Conservation (phyloP, 306 rosid species). For the Cyclanthera cordifolia region DNA sequence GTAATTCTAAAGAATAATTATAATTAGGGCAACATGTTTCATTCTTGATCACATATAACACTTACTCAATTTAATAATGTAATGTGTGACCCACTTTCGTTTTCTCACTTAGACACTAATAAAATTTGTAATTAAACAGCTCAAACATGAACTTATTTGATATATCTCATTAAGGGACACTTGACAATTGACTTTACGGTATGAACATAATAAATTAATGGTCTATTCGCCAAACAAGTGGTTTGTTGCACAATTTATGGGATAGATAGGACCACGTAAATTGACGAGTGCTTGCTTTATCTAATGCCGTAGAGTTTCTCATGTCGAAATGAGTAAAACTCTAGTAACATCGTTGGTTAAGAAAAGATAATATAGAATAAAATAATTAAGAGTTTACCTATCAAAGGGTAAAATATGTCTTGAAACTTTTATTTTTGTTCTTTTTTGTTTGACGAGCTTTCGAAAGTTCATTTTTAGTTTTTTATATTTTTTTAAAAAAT, state of each 20-base stretch:
- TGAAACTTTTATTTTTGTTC: too few species aligned
- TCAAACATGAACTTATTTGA: background rate
- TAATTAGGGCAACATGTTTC: background rate
- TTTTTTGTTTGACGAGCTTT: too few species aligned
- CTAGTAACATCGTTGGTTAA: too few species aligned
- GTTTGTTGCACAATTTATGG: background rate
- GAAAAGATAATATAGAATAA: too few species aligned
- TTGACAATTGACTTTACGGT: background rate
- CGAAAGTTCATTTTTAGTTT: too few species aligned
- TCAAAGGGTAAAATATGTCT: too few species aligned
- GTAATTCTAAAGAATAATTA: too few species aligned
- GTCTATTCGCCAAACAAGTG: background rate
- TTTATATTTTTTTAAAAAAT: too few species aligned
- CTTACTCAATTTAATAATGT: background rate
- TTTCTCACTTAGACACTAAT: background rate
- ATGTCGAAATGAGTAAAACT: too few species aligned
- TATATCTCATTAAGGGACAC: background rate
- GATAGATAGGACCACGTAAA: background rate
- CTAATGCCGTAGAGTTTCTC: too few species aligned
- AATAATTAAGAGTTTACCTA: too few species aligned
- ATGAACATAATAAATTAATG: background rate
- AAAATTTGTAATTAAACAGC: background rate
- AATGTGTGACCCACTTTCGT: background rate
- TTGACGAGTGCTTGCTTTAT: too few species aligned
- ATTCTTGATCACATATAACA: constrained; percentile 1